phyloP scores from a whole-genome alignment of 2,329 filamentous ascomycete genomes.

The Aspergillus awamori region DNA sequence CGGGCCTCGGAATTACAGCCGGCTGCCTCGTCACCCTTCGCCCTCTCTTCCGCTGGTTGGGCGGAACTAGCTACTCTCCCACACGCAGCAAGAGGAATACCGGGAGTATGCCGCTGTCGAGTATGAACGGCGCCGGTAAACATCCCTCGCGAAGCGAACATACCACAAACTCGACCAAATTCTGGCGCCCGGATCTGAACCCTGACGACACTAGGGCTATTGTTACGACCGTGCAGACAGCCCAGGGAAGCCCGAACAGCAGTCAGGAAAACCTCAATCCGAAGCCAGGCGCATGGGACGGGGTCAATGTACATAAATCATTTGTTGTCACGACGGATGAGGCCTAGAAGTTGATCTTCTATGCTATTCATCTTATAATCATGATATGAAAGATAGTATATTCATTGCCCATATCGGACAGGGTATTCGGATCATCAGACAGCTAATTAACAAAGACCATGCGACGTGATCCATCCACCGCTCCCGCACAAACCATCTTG shows the following conservation, averaged over 20 bases:
- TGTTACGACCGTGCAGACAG: slow-evolving; percentile 34
- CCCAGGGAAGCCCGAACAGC: slow-evolving; percentile 31
- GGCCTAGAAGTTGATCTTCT: slow-evolving; percentile 11
- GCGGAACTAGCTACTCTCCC: slow-evolving; percentile 30
- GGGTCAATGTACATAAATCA: slow-evolving; percentile 40
- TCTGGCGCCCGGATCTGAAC: slow-evolving; percentile 37
- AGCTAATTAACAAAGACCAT: not conserved
- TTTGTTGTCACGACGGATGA: slow-evolving; percentile 36
- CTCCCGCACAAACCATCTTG: too few species aligned
- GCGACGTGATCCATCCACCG: not conserved
- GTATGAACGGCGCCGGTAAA: slow-evolving; percentile 26
- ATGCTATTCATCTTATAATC: not conserved
- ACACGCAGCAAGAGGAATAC: slow-evolving; percentile 30
- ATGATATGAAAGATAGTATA: not conserved
- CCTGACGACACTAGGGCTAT: slow-evolving; percentile 29
- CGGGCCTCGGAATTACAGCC: slow-evolving; percentile 48
- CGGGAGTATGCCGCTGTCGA: slow-evolving; percentile 36
- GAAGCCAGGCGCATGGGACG: slow-evolving; percentile 25
- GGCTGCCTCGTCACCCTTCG: slow-evolving; percentile 54
- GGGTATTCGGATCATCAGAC: not conserved
- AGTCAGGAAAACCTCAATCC: slow-evolving; percentile 40
- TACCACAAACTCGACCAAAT: slow-evolving; percentile 27
- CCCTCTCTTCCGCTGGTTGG: slow-evolving; percentile 50
- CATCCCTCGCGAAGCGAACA: slow-evolving; percentile 22
- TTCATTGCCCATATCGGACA: not conserved